Percentiles rank a stretch among this genome's conserved stretches.
Evolutionary conservation across 208 protist species (phyloP).

Genomic region (Dictyostelium gargantuum): DNA sequence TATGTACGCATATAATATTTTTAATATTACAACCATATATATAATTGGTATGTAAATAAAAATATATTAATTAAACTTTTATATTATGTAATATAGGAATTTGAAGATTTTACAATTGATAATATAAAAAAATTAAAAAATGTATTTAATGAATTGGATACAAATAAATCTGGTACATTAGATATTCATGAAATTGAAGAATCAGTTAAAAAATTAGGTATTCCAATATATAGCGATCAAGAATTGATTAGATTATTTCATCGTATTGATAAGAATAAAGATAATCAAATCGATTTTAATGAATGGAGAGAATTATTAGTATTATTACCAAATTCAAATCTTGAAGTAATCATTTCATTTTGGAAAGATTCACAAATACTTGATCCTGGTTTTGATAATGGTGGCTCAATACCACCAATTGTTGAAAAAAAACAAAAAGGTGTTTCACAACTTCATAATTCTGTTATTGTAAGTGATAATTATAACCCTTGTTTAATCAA

Average conservation of each 20-base stretch:
- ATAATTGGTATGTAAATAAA: too few species aligned
- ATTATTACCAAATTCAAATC: conserved; percentile 56
- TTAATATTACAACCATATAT: neutral
- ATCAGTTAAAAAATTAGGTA: conserved; percentile 44
- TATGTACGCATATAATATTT: neutral
- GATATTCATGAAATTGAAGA: conserved; percentile 68
- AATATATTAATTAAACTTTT: too few species aligned
- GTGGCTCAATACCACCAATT: conserved; percentile 13
- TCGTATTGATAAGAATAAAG: conserved; percentile 66
- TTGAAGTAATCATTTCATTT: conserved; percentile 36
- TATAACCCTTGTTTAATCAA: neutral
- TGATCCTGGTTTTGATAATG: conserved; percentile 49
- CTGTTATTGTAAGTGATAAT: neutral
- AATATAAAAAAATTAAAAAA: conserved; percentile 19
- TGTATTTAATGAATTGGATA: conserved; percentile 71
- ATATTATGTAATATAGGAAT: too few species aligned
- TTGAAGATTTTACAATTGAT: neutral
- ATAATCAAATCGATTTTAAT: conserved; percentile 68
- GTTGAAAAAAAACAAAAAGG: neutral
- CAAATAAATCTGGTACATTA: conserved; percentile 57
- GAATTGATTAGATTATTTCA: conserved; percentile 61
- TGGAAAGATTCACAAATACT: conserved; percentile 68
- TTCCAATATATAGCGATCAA: conserved; percentile 65
- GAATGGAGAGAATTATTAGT: conserved; percentile 72
- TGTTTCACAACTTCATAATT: neutral